Evolutionary conservation across 2,329 filamentous ascomycete species (phyloP).

Genomic region (Escovopsis sp.): DNA sequence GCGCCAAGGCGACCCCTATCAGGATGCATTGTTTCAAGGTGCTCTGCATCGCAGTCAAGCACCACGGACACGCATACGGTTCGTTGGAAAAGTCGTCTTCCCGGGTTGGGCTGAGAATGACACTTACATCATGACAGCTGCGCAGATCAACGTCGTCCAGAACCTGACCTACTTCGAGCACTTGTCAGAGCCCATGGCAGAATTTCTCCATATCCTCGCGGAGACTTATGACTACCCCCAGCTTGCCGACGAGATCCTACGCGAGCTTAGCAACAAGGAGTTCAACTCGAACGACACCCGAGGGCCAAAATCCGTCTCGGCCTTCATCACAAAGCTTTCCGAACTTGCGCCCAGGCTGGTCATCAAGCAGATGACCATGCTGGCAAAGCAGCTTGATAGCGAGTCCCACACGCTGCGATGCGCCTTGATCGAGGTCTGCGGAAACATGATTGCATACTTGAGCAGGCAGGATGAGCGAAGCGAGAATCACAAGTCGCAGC

Average conservation of each 20-base stretch:
- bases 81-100: conserved; percentile 15
- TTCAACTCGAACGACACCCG: conserved; percentile 94
- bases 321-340: conserved; percentile 84
- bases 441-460: conserved; percentile 82
- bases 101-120: conserved; percentile 1
- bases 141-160: conserved; percentile 95
- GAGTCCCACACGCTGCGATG: conserved; percentile 91
- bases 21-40: conserved; percentile 97
- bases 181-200: conserved; percentile 96
- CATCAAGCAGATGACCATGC: conserved; percentile 92
- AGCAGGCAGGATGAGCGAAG: conserved; percentile 82
- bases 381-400: conserved; percentile 90
- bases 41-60: conserved; percentile 89
- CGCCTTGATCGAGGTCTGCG: conserved; percentile 90
- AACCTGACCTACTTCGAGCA: conserved; percentile 98
- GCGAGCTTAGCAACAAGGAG: conserved; percentile 92
- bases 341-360: conserved; percentile 83
- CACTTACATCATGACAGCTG: conserved; percentile 40
- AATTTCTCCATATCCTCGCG: conserved; percentile 87
- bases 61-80: conserved; percentile 95
- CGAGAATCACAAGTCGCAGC: conserved; percentile 86
- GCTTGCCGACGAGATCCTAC: conserved; percentile 80
- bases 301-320: conserved; percentile 89
- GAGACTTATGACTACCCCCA: conserved; percentile 98
- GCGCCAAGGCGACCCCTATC: conserved; percentile 76